phyloP scores from a whole-genome alignment of 148 eudicot species.

The Dysphania ambrosioides region DNA sequence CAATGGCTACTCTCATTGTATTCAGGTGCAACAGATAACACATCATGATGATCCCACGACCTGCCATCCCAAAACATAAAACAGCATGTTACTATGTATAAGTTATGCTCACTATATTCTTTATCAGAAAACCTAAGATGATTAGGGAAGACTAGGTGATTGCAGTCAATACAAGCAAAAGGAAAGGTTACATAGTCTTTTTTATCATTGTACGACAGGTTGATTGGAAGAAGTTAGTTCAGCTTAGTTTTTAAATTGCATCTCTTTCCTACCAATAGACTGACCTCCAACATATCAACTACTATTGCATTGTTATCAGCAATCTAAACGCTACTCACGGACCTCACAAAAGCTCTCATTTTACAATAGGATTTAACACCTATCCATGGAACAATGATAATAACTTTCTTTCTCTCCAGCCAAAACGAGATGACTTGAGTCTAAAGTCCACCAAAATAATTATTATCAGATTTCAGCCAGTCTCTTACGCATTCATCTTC shows the following conservation, averaged over 20 bases:
- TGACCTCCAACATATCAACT: not conserved
- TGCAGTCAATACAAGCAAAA: not conserved
- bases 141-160: not conserved
- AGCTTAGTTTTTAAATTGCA: not conserved
- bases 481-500: not conserved
- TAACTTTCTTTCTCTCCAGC: not conserved
- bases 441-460: not conserved
- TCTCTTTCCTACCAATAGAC: too few relatives aligned
- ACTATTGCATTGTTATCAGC: not conserved
- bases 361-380: not conserved
- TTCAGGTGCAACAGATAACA: constrained; percentile 74
- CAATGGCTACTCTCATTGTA: constrained; percentile 67
- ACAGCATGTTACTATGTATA: not conserved
- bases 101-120: not conserved
- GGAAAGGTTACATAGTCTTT: not conserved
- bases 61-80: constrained; percentile 37
- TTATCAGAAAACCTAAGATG: not conserved
- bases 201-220: not conserved
- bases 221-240: not conserved
- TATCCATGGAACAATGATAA: not conserved
- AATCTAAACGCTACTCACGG: not conserved
- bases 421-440: not conserved
- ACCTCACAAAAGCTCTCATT: not conserved
- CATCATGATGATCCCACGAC: constrained; percentile 98
- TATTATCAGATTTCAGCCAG: not conserved